Base-by-base conservation (phyloP, 2,329 filamentous ascomycete species). In the Colletotrichum sp. region DNA sequence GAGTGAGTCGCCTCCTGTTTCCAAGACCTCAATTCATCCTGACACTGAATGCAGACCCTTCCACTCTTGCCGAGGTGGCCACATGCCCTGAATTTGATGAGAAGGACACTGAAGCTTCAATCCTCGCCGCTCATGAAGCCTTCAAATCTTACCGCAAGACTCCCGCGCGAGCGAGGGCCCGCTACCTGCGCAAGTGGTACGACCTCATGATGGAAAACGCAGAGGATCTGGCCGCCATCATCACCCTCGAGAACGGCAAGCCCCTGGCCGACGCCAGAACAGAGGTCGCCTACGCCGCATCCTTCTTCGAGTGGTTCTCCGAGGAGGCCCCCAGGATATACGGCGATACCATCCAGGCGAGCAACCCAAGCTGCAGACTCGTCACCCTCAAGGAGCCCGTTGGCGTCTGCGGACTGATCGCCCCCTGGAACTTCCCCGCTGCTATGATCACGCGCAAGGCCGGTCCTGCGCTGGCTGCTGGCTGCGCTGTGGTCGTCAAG, bases 381-480 rank as follows among this genome's bases (percentile, higher is more conserved):
- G 43, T 76, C 28, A 95, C 94, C 0, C 86, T 95, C 26, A 90
- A 91, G 52, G 92, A 96, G 81, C 94, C 94, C 1, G 85, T 96
- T n/a, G 94, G 94, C 48, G 94, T 96, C 0, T 94, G 94, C 77
- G 94, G 89, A 1, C 88, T 90, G 82, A 95, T 96, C 76, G 95
- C 95, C 56, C 93, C 94, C 21, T 95, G 94, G 93, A 95, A 96
- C 81, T 94, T 91, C 77, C 92, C 92, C 3, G 78, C 85, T 7
- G 79, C 79, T 84, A 76, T 74, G 71, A 70, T 73, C 13, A 74
- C 91, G 3, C 95, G 94, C 94, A 96, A 96, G 80, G 88, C 96
- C 6, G 94, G 93, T 21, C 94, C 94, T 28, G 92, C 92, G 18
- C 81, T 94, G 36, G 91, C 92, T n/a, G 89, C 90, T 68, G 92